Evolutionary conservation across 768 basidiomycete genomes (phyloP).

Genomic region (Asterophora lycoperdoides): DNA sequence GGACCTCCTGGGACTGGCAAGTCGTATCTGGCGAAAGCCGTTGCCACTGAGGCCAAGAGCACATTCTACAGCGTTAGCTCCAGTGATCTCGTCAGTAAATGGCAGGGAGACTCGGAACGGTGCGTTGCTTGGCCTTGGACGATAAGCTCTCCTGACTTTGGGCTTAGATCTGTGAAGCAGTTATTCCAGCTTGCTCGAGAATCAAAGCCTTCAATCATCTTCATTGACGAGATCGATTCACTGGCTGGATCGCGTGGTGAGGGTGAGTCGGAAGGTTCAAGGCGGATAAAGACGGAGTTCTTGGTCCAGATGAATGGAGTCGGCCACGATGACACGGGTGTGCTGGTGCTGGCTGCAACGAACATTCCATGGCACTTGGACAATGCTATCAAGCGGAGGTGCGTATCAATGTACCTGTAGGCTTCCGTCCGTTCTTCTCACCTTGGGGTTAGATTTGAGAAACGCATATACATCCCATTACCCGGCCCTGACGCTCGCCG

Average conservation of each 20-base stretch:
- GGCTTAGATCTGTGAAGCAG: slow-evolving; percentile 82
- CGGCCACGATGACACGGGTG: slow-evolving; percentile 94
- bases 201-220: slow-evolving; percentile 95
- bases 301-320: slow-evolving; percentile 99
- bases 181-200: slow-evolving; percentile 96
- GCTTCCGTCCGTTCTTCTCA: not conserved
- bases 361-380: slow-evolving; percentile 99
- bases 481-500: slow-evolving; percentile 89
- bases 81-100: slow-evolving; percentile 95
- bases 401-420: slow-evolving; percentile 17
- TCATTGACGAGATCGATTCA: slow-evolving; percentile 98
- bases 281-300: slow-evolving; percentile 97
- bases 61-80: slow-evolving; percentile 98
- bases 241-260: slow-evolving; percentile 92
- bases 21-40: slow-evolving; percentile 94
- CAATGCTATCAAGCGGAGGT: slow-evolving; percentile 95
- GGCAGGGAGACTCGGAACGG: slow-evolving; percentile 99
- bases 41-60: slow-evolving; percentile 98
- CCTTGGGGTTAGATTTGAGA: slow-evolving; percentile 68
- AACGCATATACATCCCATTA: slow-evolving; percentile 96
- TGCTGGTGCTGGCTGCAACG: slow-evolving; percentile 94
- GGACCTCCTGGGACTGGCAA: slow-evolving; percentile 99
- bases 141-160: not conserved
- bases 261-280: slow-evolving; percentile 95
- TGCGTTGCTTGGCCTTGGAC: slow-evolving; percentile 30